Conservation (phyloP, 164 flowering plant species). For the Pachysandra terminalis region DNA sequence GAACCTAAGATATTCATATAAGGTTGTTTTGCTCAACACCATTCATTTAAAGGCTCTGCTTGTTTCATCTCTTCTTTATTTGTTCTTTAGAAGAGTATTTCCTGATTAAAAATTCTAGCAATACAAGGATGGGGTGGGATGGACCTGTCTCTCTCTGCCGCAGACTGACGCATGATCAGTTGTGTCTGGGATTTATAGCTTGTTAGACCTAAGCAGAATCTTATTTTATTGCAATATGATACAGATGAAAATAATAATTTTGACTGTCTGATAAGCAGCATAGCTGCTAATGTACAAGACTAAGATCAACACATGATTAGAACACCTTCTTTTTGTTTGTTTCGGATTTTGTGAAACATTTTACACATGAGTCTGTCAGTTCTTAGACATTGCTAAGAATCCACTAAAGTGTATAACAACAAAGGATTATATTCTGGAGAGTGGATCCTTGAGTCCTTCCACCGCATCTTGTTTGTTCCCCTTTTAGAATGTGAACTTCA, state of each 20-base stretch:
- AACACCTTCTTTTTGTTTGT: no score
- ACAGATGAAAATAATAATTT: no score
- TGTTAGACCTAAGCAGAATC: not conserved
- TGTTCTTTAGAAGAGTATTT: not conserved
- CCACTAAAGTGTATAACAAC: not conserved
- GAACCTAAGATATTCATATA: slow-evolving; percentile 70
- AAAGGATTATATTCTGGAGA: not conserved
- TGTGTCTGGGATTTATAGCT: not conserved
- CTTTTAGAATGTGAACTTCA: slow-evolving; percentile 7
- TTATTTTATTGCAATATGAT: no score
- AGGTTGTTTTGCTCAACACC: slow-evolving; percentile 41
- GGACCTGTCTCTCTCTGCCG: not conserved
- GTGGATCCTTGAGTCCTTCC: not conserved
- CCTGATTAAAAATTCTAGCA: not conserved
- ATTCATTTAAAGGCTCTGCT: not conserved
- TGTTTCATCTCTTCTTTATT: not conserved
- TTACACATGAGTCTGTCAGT: no score
- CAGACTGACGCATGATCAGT: not conserved
- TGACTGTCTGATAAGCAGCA: no score
- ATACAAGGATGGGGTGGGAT: not conserved
- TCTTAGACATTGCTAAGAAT: no score
- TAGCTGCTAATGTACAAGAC: no score
- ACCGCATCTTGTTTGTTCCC: not conserved
- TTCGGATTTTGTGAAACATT: no score
- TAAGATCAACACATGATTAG: no score